These are phyloP conservation scores for Heterobasidion irregulare DNA, from an alignment of 1,284 basidiomycete genomes.

Conservation along the genomic window DNA sequence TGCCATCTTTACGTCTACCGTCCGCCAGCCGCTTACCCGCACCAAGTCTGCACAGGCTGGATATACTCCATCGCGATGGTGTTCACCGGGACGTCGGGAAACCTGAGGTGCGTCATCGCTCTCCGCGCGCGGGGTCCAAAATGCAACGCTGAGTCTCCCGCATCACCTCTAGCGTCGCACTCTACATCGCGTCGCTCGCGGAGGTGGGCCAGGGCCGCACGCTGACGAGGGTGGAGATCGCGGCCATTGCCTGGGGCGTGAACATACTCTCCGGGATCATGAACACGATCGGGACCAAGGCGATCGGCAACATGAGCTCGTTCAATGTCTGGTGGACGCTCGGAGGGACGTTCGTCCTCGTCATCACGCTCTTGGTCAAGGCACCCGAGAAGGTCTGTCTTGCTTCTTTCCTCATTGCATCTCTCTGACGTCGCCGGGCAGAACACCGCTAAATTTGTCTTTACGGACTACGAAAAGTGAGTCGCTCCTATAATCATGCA, in stretches of 20 bases:
- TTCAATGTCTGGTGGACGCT: conserved; percentile 59
- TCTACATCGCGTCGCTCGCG: conserved; percentile 45
- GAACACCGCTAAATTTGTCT: conserved; percentile 48
- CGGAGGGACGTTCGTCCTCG: conserved; percentile 49
- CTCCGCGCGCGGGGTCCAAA: too few species aligned
- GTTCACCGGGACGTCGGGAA: conserved; percentile 53
- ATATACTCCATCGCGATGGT: conserved; percentile 56
- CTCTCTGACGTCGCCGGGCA: conserved; percentile 11
- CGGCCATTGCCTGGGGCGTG: conserved; percentile 49
- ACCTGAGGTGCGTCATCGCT: conserved; percentile 32
- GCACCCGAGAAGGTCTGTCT: conserved; percentile 39
- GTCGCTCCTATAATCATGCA: neutral
- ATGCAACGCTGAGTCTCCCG: too few species aligned
- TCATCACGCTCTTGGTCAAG: conserved; percentile 46
- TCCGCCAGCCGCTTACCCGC: too few species aligned
- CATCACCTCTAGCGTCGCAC: conserved; percentile 31
- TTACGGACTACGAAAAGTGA: conserved; percentile 51
- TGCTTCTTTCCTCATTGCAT: neutral
- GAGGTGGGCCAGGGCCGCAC: conserved; percentile 40
- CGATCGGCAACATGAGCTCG: conserved; percentile 46
- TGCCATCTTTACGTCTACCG: conserved; percentile 1
- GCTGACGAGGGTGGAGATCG: conserved; percentile 40
- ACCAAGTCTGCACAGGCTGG: conserved; percentile 45
- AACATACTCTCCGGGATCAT: conserved; percentile 47
- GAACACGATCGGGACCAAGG: conserved; percentile 46